Conservation (phyloP, 2,329 filamentous ascomycete genomes). For the Pestalotiopsis sp. region DNA sequence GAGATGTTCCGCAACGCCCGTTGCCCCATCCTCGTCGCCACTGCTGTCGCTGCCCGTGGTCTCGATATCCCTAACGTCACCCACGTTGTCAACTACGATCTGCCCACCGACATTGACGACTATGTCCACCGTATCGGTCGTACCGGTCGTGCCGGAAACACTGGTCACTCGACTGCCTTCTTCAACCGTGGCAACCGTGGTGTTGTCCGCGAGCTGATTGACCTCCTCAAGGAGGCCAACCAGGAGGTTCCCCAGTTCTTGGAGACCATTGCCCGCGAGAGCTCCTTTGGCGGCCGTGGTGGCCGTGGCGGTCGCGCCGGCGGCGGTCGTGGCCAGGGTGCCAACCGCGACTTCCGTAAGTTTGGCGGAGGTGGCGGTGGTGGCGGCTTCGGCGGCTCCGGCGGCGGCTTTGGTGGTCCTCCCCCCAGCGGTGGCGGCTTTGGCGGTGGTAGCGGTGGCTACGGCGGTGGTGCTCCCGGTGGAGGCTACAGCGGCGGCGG, state of each 20-base stretch:
- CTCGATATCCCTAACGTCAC: conserved; percentile 95
- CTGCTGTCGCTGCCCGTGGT: conserved; percentile 88
- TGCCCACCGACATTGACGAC: conserved; percentile 98
- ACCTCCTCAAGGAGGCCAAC: conserved; percentile 98
- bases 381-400: conserved; percentile 41
- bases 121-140: conserved; percentile 99
- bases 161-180: conserved; percentile 96
- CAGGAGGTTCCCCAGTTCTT: conserved; percentile 94
- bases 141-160: conserved; percentile 99
- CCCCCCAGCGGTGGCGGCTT: conserved; percentile 35
- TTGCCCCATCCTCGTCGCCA: conserved; percentile 95
- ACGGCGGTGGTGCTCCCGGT: conserved; percentile 40
- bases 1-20: conserved; percentile 97
- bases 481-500: conserved; percentile 43
- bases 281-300: conserved; percentile 70
- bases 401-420: conserved; percentile 42
- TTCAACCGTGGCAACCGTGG: conserved; percentile 99
- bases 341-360: conserved; percentile 91
- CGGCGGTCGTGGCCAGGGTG: conserved; percentile 71
- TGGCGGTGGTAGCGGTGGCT: conserved; percentile 44
- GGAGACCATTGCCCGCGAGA: conserved; percentile 95
- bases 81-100: conserved; percentile 98
- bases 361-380: conserved; percentile 59
- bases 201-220: conserved; percentile 92
- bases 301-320: conserved; percentile 63